Evolutionary conservation across 441 rosid genomes (phyloP), one percentile per base, ranked within the genome.

Genomic region (Cnidoscolus chayamansa): DNA sequence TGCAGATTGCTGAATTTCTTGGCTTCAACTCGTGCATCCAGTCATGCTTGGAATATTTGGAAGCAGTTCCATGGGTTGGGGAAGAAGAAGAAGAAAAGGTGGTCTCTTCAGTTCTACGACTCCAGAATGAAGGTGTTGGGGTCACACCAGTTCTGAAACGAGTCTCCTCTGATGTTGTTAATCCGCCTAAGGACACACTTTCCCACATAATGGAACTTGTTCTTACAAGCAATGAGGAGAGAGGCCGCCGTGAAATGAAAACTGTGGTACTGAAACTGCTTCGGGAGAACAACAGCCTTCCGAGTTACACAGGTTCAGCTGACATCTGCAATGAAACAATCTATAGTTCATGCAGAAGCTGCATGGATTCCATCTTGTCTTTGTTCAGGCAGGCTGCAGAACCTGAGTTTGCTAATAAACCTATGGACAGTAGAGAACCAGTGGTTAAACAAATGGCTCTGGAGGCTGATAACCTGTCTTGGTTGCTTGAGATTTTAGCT

Each of bases 61-160:
- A 94, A 87, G 99, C 99, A 72, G 99, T 94, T 80, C 99, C 99
- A 0, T 94, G 99, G 97, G 93, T 90, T 30, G 99, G 97, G 19
- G 92, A 93, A 67, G 98, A 94, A 81, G 97, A 94, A 78, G 99
- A 94, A 77, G 97, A 89, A 74, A 90, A 87, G 76, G 99, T 94
- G n/a, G 86, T 94, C 68, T 89, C 93, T 12, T 86, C 93, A 10
- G 83, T 94, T 63, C 79, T 88, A 47, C 82, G 83, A 48, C 87
- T 94, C 30, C 93, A 89, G 73, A 80, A 83, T 45, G 92, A 94
- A 80, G 93, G 88, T 51, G 68, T 87, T 58, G 87, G 88, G 70
- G 88, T 90, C 62, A 81, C 84, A 10, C 93, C 97, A 65, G 87
- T 92, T 8, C 75, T 94, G 25, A 89, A 92, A 74, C 80, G 98